These are phyloP conservation scores for Fusarium veterinarium DNA, from an alignment of 2,329 filamentous ascomycete genomes.

Conservation along the genomic window DNA sequence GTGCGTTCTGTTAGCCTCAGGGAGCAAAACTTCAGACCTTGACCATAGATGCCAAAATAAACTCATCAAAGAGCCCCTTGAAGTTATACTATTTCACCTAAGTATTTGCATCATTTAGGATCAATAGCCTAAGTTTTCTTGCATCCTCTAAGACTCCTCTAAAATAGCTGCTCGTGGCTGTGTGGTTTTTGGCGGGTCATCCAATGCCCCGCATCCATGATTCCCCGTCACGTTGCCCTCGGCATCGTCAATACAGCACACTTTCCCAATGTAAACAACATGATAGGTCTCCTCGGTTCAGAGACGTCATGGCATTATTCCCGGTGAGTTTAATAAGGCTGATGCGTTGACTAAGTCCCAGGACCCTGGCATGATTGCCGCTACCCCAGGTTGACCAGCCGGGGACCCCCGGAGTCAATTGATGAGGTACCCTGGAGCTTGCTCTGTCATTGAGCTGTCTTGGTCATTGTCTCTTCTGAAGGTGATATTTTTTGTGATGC, in stretches of 20 bases:
- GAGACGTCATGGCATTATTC: neutral
- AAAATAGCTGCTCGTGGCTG: neutral
- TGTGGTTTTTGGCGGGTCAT: neutral
- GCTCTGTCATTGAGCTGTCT: neutral
- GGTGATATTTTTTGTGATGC: neutral
- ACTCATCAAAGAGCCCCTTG: accelerated
- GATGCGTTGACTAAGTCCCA: neutral
- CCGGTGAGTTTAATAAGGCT: neutral
- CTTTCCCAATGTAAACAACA: neutral
- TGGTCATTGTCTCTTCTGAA: no score
- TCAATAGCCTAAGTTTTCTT: neutral
- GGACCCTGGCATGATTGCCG: neutral
- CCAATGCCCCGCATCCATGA: neutral
- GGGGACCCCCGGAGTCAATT: neutral
- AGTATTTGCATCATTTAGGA: neutral
- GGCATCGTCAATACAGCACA: neutral
- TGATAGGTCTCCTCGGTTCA: neutral
- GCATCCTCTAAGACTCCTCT: neutral
- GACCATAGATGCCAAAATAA: neutral
- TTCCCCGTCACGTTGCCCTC: neutral
- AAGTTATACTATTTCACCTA: accelerated
- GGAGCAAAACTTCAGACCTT: neutral
- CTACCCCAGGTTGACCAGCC: neutral
- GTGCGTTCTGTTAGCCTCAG: neutral
- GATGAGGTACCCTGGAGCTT: neutral